A percentile compares a stretch with the other conserved stretches of the same genome.
Conservation (phyloP, 2,329 filamentous ascomycete genomes). For the Neopestalotiopsis rosae region DNA sequence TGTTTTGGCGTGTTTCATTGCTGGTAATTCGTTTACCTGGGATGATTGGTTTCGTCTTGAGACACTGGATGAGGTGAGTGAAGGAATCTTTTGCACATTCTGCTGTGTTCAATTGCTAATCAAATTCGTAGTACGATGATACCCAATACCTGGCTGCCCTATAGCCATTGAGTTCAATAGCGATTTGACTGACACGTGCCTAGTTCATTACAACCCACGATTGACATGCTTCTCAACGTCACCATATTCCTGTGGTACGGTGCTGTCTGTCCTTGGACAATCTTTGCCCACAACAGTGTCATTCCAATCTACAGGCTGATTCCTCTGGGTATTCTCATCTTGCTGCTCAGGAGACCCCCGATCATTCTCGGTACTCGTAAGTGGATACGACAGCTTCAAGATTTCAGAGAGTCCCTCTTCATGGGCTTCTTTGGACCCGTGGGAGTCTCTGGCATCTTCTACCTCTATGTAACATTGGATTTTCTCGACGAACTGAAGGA, state of each 20-base stretch:
- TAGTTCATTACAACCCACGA: conserved; percentile 83
- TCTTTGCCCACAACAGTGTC: conserved; percentile 69
- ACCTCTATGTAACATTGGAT: conserved; percentile 80
- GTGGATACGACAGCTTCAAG: conserved; percentile 79
- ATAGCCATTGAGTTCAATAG: not conserved
- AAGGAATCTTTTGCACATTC: not conserved
- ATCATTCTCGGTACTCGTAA: conserved; percentile 76
- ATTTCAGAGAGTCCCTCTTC: conserved; percentile 77
- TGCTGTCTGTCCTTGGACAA: conserved; percentile 80
- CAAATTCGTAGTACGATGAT: not conserved
- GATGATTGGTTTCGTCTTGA: conserved; percentile 94
- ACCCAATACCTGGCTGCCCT: not conserved
- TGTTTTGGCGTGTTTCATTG: conserved; percentile 89
- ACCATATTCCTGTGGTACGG: conserved; percentile 91
- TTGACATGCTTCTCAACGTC: conserved; percentile 93
- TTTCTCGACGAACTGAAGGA: conserved; percentile 67
- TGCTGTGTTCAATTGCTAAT: conserved; percentile 21
- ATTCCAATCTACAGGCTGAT: conserved; percentile 78
- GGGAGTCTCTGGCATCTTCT: conserved; percentile 89
- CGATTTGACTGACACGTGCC: not conserved
- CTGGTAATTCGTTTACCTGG: conserved; percentile 89
- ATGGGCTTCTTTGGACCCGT: conserved; percentile 95
- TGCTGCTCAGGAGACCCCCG: conserved; percentile 79
- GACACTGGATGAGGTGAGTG: conserved; percentile 74
- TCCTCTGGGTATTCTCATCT: conserved; percentile 73